Base-by-base conservation (phyloP, 495 filamentous ascomycete species). In the Tuber indicum region DNA sequence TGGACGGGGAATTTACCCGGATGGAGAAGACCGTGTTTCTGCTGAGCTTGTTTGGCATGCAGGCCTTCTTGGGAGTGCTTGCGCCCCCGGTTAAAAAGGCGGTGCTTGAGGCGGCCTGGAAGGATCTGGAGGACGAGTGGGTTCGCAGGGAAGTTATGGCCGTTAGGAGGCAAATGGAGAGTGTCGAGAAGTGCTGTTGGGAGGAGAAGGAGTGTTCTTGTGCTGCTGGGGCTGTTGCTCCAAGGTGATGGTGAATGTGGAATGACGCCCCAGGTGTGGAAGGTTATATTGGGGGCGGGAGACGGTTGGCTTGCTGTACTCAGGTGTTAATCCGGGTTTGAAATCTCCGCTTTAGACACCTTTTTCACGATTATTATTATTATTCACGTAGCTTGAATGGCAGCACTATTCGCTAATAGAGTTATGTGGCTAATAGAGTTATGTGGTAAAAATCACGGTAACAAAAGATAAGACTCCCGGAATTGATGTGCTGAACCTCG, bases 121-220 rank as follows among this genome's bases (percentile, higher is more conserved):
- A 23, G 21, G 81, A 82, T 71, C 49, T 80, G 19, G 73, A 69
- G 41, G 81, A 83, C 72, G 74, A 77, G 19, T 82, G 80, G 74
- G 78, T 83, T 62, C 46, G 39, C 39, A 76, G 41, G 17, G 81
- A 83, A 72, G 76, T 71, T 17, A 76, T 23, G n/a, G 76, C 66
- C 3, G 79, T 83, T 42, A 78, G 81, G 74, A 72, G 72, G 70
- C 81, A 82, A 66, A 81, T 83, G 81, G 81, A 80, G 52, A 79
- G 81, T 17, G 71, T 81, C 17, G 79, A 81, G 21, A 62, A 47
- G 26, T 81, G 79, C 6, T 81, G 75, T 77, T 39, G 23, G 41
- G 72, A 42, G 23, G 79, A 79, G 72, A 72, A 73, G 23, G 19
- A 47, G 10, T 74, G 77, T 3, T 17, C 32, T 36, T 66, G 58